Percentiles rank a stretch among this genome's conserved stretches.
Evolutionary conservation across 495 filamentous ascomycete genomes (phyloP).

Genomic region (Penicillium roqueforti): DNA sequence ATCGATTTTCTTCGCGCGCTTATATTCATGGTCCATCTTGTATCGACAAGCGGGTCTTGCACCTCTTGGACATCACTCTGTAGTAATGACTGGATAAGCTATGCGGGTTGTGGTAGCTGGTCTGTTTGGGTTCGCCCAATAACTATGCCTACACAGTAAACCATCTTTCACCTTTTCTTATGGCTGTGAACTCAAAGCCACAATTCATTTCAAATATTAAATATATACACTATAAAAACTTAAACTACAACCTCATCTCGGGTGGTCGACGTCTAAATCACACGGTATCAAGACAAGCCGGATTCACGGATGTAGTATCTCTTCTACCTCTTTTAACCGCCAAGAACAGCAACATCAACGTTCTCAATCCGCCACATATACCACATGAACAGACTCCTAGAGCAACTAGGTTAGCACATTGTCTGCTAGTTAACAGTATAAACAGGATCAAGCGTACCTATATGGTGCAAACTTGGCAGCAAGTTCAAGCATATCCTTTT

Average conservation of each 20-base stretch:
- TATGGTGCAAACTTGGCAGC: constrained; percentile 80
- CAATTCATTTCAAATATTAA: neutral
- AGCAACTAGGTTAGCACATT: constrained; percentile 8
- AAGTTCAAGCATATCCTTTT: constrained; percentile 83
- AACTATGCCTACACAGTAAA: neutral
- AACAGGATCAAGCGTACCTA: constrained; percentile 49
- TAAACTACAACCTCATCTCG: neutral
- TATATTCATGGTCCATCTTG: neutral
- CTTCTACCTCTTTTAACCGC: constrained; percentile 21
- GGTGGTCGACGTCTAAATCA: neutral
- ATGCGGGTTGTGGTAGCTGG: neutral
- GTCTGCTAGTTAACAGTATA: neutral
- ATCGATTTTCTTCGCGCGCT: constrained; percentile 32
- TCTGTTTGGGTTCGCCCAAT: constrained; percentile 1
- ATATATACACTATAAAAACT: neutral
- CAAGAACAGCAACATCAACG: constrained; percentile 66
- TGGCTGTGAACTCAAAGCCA: neutral
- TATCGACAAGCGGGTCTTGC: neutral
- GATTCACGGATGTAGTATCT: neutral
- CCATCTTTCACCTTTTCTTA: too few species aligned
- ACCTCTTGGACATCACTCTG: neutral
- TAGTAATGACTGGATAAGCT: neutral
- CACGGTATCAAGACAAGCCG: neutral
- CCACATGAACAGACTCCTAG: constrained; percentile 74
- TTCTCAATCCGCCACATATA: constrained; percentile 88